These are phyloP conservation scores for Phytophthora citricola DNA, from an alignment of 352 stramenopile genomes.

Conservation along the genomic window DNA sequence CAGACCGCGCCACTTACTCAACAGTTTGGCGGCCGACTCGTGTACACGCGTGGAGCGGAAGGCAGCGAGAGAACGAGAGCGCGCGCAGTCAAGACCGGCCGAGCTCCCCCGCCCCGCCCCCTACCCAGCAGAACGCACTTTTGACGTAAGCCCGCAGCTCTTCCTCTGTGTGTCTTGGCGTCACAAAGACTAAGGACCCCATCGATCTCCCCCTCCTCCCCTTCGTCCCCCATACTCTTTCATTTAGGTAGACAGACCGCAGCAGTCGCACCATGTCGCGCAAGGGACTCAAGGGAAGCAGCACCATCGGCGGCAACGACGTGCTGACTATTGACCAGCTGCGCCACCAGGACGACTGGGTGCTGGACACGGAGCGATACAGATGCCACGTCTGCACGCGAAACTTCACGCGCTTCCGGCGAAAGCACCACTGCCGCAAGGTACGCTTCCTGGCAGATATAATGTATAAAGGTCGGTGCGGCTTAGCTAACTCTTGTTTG, in stretches of 20 bases:
- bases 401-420: slow-evolving; percentile 89
- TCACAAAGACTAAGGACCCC: slow-evolving; percentile 23
- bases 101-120: slow-evolving; percentile 10
- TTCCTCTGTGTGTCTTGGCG: slow-evolving; percentile 8
- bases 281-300: slow-evolving; percentile 73
- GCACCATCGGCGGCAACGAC: slow-evolving; percentile 79
- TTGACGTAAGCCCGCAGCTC: slow-evolving; percentile 23
- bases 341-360: slow-evolving; percentile 89
- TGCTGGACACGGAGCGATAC: slow-evolving; percentile 88
- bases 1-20: slow-evolving; percentile 30
- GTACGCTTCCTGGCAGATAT: slow-evolving; percentile 29
- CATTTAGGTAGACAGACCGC: slow-evolving; percentile 22
- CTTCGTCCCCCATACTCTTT: slow-evolving; percentile 2
- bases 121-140: slow-evolving; percentile 24
- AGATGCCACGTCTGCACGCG: slow-evolving; percentile 89
- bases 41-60: slow-evolving; percentile 39
- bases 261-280: slow-evolving; percentile 58
- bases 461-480: too few species aligned
- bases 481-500: slow-evolving; percentile 8
- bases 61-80: slow-evolving; percentile 29
- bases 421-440: slow-evolving; percentile 92
- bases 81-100: slow-evolving; percentile 25
- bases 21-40: slow-evolving; percentile 36
- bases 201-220: not conserved
- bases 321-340: slow-evolving; percentile 91